phyloP scores from a whole-genome alignment of 2,329 filamentous ascomycete species.

The Leptodontidium sp. region DNA sequence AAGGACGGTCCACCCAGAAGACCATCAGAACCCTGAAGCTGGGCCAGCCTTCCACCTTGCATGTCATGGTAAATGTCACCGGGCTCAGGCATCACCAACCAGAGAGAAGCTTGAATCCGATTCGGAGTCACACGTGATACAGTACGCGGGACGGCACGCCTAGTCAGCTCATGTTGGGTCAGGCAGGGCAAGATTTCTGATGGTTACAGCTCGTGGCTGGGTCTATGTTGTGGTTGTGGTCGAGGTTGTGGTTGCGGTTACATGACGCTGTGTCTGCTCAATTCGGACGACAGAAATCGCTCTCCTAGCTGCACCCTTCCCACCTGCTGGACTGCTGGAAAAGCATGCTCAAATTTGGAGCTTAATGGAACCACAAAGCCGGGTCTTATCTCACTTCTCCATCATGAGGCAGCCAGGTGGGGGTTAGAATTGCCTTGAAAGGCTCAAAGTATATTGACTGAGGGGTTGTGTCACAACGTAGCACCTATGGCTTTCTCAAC shows the following conservation, averaged over 20 bases:
- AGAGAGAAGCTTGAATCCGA: background rate
- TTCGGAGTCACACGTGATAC: background rate
- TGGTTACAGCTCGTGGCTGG: conserved; percentile 13
- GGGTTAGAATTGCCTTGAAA: background rate
- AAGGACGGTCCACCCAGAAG: background rate
- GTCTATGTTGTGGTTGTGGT: background rate
- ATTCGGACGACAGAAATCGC: background rate
- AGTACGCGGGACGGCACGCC: background rate
- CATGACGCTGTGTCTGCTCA: conserved; percentile 7
- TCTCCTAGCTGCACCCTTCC: background rate
- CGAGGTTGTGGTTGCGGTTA: conserved; percentile 14
- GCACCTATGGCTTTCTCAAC: conserved; percentile 11
- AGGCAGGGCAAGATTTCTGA: background rate
- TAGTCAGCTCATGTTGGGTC: background rate
- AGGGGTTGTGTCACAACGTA: background rate
- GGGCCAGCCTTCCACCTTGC: background rate
- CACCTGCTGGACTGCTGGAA: background rate
- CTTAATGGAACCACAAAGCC: background rate
- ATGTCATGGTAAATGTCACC: background rate
- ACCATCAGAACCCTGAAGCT: background rate
- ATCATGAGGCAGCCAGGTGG: background rate
- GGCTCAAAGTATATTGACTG: background rate
- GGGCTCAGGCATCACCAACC: background rate
- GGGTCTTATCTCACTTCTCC: conserved; percentile 14
- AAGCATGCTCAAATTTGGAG: background rate